phyloP scores from a whole-genome alignment of 2,329 filamentous ascomycete species.

The Intubia oerlemansii region DNA sequence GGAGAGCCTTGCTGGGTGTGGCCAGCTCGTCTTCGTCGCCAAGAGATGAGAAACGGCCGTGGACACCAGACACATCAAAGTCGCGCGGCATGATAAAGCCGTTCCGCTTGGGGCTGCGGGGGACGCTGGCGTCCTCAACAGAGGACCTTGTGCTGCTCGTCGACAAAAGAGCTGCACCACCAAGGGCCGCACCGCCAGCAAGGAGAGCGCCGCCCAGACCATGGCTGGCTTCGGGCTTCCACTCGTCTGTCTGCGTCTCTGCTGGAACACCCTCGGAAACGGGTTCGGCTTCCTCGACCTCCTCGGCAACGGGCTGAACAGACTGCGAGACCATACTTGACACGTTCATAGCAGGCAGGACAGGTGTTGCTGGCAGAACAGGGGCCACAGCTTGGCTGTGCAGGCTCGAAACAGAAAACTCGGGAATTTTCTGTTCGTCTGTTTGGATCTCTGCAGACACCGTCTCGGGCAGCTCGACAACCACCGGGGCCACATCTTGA shows the following conservation, averaged over 20 bases:
- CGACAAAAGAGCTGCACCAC: conserved; percentile 10
- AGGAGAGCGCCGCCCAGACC: conserved; percentile 21
- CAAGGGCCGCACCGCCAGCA: neutral
- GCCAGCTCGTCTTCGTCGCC: conserved; percentile 19
- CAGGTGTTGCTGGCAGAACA: too few relatives aligned
- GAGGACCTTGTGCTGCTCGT: conserved; percentile 11
- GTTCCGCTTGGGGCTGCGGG: conserved; percentile 28
- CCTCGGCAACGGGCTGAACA: conserved; percentile 3
- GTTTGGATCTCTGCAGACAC: too few relatives aligned
- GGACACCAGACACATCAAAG: too few relatives aligned
- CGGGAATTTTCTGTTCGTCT: too few relatives aligned
- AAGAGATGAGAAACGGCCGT: conserved; percentile 15
- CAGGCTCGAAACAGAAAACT: too few relatives aligned
- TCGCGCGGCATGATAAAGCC: conserved; percentile 34
- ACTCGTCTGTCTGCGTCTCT: conserved; percentile 7
- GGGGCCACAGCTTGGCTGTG: too few relatives aligned
- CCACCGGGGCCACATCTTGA: too few relatives aligned
- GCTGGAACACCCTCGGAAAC: conserved; percentile 1
- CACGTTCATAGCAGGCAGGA: conserved; percentile 5
- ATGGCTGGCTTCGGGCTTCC: conserved; percentile 4
- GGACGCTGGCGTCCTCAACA: conserved; percentile 9
- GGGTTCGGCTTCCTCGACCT: neutral
- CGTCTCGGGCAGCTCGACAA: too few relatives aligned
- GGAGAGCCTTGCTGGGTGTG: conserved; percentile 20
- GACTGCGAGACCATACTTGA: conserved; percentile 5